These are phyloP conservation scores for Kodamaea neixiangensis DNA, from an alignment of 805 yeast species.

Conservation along the genomic window DNA sequence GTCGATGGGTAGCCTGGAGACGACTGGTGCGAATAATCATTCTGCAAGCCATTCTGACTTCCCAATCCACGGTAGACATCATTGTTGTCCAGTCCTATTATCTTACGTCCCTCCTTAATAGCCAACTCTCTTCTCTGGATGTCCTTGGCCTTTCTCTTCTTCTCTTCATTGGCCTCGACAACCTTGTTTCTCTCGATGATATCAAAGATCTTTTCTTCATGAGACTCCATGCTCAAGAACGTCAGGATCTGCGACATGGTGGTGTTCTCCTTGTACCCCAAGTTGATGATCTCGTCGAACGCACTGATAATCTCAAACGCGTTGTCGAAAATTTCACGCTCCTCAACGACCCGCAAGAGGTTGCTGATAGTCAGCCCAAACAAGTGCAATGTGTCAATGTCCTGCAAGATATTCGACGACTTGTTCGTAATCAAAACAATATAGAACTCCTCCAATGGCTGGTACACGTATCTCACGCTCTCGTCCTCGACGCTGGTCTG, in stretches of 20 bases:
- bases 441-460: constrained; percentile 92
- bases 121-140: constrained; percentile 79
- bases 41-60: constrained; percentile 16
- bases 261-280: constrained; percentile 89
- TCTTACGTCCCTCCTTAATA: constrained; percentile 34
- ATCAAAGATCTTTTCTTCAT: constrained; percentile 97
- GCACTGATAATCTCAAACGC: constrained; percentile 90
- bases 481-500: constrained; percentile 95
- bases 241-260: constrained; percentile 80
- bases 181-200: constrained; percentile 96
- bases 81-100: constrained; percentile 26
- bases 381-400: constrained; percentile 85
- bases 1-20: constrained; percentile 30
- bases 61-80: constrained; percentile 46
- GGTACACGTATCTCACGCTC: constrained; percentile 88
- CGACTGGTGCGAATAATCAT: constrained; percentile 24
- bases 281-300: constrained; percentile 87
- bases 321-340: constrained; percentile 75
- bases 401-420: constrained; percentile 90
- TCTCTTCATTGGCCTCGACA: constrained; percentile 93
- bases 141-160: constrained; percentile 92
- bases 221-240: constrained; percentile 95
- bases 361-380: constrained; percentile 81
- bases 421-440: constrained; percentile 89
- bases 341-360: constrained; percentile 70